Conservation (phyloP, 2,329 filamentous ascomycete genomes). For the Claviceps arundinis region DNA sequence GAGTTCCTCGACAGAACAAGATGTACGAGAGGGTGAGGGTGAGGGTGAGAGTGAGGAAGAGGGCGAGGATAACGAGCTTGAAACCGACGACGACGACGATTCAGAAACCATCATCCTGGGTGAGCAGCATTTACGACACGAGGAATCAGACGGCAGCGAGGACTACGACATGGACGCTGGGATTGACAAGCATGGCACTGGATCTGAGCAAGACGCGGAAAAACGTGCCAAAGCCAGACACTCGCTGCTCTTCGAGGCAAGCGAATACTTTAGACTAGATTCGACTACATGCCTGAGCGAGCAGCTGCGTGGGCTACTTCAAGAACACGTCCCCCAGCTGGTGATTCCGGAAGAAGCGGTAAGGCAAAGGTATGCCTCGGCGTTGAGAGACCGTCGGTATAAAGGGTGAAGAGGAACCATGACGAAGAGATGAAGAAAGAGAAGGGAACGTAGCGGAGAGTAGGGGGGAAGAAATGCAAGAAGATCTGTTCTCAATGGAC, state of each 20-base stretch:
- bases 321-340: neutral
- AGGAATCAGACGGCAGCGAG: conserved; percentile 1
- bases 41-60: neutral
- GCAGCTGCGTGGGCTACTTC: neutral
- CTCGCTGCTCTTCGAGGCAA: conserved; percentile 1
- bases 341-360: neutral
- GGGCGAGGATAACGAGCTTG: conserved; percentile 7
- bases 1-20: neutral
- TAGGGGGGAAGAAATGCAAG: no score
- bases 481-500: no score
- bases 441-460: neutral
- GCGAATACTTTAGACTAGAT: neutral
- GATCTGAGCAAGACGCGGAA: neutral
- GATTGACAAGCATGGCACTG: neutral
- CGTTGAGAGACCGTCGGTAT: neutral
- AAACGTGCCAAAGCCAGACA: neutral
- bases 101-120: neutral
- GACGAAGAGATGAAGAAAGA: neutral
- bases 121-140: neutral
- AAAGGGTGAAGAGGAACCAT: neutral
- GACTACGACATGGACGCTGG: neutral
- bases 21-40: neutral
- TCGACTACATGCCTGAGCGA: neutral
- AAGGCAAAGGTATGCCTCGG: neutral
- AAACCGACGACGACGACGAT: conserved; percentile 1